These are phyloP conservation scores for Penstemon newberryi DNA, from an alignment of 257 asterid genomes.

Conservation along the genomic window DNA sequence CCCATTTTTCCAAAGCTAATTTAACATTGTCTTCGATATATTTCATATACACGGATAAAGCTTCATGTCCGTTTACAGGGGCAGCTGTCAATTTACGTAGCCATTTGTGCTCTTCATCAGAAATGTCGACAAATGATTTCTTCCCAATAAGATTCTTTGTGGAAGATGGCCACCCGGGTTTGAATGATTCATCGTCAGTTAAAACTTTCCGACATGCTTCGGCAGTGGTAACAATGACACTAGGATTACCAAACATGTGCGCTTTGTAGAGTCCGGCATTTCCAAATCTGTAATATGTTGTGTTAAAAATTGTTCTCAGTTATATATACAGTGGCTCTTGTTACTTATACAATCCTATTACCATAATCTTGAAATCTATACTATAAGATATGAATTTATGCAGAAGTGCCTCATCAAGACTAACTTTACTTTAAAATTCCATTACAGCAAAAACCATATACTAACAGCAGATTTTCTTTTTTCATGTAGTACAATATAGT, in stretches of 20 bases:
- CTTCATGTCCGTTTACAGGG: constrained; percentile 85
- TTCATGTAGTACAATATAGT: too few species aligned
- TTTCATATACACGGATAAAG: constrained; percentile 56
- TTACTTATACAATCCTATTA: too few species aligned
- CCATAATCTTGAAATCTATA: too few species aligned
- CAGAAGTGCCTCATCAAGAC: too few species aligned
- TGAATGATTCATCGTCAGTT: constrained; percentile 77
- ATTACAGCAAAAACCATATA: too few species aligned
- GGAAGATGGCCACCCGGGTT: constrained; percentile 88
- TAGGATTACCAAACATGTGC: constrained; percentile 80
- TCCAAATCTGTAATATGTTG: constrained; percentile 55
- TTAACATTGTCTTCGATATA: constrained; percentile 67
- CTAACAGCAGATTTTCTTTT: too few species aligned
- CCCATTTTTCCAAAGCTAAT: constrained; percentile 65
- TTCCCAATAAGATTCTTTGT: constrained; percentile 71
- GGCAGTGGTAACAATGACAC: constrained; percentile 74
- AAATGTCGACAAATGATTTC: constrained; percentile 69
- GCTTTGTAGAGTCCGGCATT: constrained; percentile 67
- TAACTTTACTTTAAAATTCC: too few species aligned
- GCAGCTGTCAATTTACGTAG: constrained; percentile 72
- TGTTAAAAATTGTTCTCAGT: too few species aligned
- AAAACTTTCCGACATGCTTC: constrained; percentile 75
- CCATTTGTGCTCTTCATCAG: constrained; percentile 71
- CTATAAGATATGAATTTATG: too few species aligned
- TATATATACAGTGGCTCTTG: too few species aligned